Percentiles rank a stretch among this genome's conserved stretches.
Evolutionary conservation across 116 monocot species (phyloP).

Genomic region (Papilionanthe hybrid): DNA sequence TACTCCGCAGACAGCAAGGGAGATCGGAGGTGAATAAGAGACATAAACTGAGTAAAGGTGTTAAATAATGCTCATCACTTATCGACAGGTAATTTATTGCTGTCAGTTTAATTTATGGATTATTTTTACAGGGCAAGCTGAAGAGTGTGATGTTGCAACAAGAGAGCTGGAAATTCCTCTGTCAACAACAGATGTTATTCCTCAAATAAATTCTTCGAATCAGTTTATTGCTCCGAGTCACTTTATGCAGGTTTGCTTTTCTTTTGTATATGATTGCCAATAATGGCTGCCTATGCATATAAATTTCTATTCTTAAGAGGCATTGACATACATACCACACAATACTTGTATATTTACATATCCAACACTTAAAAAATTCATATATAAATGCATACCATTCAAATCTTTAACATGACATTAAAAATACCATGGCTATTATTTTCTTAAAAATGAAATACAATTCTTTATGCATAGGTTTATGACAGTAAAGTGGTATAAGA

Average conservation of each 20-base stretch:
- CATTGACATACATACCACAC: no score
- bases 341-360: no score
- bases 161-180: slow-evolving; percentile 31
- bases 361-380: no score
- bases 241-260: slow-evolving; percentile 43
- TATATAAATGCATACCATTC: no score
- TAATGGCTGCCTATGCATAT: background rate
- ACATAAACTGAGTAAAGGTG: slow-evolving; percentile 41
- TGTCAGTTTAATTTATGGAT: background rate
- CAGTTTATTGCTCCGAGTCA: slow-evolving; percentile 43
- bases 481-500: no score
- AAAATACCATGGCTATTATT: no score
- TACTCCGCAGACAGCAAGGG: slow-evolving; percentile 19
- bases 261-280: background rate
- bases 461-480: no score
- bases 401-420: no score
- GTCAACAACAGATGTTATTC: slow-evolving; percentile 21
- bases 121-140: slow-evolving; percentile 33
- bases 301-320: no score
- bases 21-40: slow-evolving; percentile 22
- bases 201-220: slow-evolving; percentile 36
- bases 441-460: no score
- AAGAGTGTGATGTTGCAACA: slow-evolving; percentile 30
- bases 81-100: background rate
- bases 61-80: background rate